Evolutionary conservation across 2,329 filamentous ascomycete genomes (phyloP).

Genomic region (Polytolypa hystricis): DNA sequence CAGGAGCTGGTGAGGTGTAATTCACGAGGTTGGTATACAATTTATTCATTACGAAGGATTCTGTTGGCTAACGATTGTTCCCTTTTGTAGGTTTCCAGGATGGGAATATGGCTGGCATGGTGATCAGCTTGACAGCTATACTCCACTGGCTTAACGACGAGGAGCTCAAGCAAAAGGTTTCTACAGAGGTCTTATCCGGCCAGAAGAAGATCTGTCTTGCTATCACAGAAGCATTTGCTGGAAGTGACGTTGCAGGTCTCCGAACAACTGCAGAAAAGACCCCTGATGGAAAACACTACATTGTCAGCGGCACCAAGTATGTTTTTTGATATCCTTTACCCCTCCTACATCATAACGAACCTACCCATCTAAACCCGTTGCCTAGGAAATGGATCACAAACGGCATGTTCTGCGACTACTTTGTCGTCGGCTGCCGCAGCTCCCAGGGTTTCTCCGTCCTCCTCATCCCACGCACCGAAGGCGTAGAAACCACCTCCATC

Average conservation of each 20-base stretch:
- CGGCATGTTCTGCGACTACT: conserved; percentile 48
- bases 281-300: conserved; percentile 40
- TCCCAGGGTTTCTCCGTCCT: conserved; percentile 47
- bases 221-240: conserved; percentile 74
- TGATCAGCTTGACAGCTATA: conserved; percentile 68
- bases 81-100: no score
- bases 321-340: conserved; percentile 12
- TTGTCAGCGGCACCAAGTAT: conserved; percentile 53
- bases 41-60: not conserved
- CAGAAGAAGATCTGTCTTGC: conserved; percentile 83
- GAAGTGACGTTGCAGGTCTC: conserved; percentile 54
- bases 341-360: no score
- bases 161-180: conserved; percentile 53
- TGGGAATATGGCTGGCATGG: conserved; percentile 79
- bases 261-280: conserved; percentile 46
- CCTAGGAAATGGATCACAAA: conserved; percentile 59
- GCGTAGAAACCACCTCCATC: conserved; percentile 44
- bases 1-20: conserved; percentile 64
- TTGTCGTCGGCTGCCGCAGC: conserved; percentile 51
- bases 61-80: conserved; percentile 1
- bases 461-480: conserved; percentile 42
- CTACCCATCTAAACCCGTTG: not conserved
- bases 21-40: conserved; percentile 43
- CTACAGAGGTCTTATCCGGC: conserved; percentile 62
- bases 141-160: conserved; percentile 65